Base-by-base conservation (phyloP, 1,284 basidiomycete species). In the Phellinidium pouzarii region DNA sequence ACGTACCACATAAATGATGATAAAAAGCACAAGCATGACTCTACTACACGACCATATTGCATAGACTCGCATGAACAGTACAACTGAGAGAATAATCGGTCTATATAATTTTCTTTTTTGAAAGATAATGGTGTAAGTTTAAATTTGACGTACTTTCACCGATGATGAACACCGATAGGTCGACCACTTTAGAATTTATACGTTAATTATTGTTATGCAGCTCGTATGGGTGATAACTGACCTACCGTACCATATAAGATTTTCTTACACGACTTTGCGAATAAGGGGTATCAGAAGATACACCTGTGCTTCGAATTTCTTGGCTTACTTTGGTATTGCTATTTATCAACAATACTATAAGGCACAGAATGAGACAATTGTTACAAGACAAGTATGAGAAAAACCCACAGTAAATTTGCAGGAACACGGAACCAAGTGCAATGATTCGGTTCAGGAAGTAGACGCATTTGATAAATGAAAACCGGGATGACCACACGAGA, bases 1-100 rank as follows among this genome's bases (percentile, higher is more conserved):
- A 45, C 52, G 22, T 22, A 53, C 52, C 31, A 48, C 40, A 25
- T 53, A 53, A 26, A 47, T 26, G 6, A 27, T 12, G 12, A 48
- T 12, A 6, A 53, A 42, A n/a, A 53, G 27, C 22, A 36, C 17
- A 17, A 48, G 23, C 44, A 53, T 53, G 12, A 34, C n/a, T 29
- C 45, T 38, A 23, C 43, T 34, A n/a, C 48, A 46, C n/a, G 12
- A 25, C 52, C 52, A 54, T 19, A 54, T 50, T 6, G 52, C 52
- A 23, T 54, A 54, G 14, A 46, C 48, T 19, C 52, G 46, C 48
- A 50, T 54, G 47, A 54, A 54, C 41, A 54, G 36, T 3, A 54
- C 48, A 42, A 50, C 52, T 54, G 27, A 9, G 12, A 4, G 42
- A 3, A 40, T 14, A 12, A 44, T 49, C 23, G n/a, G 36, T 27